Evolutionary conservation across 768 basidiomycete species (phyloP), one percentile per base, ranked within the genome.

Genomic region (Pleurotus eryngii): DNA sequence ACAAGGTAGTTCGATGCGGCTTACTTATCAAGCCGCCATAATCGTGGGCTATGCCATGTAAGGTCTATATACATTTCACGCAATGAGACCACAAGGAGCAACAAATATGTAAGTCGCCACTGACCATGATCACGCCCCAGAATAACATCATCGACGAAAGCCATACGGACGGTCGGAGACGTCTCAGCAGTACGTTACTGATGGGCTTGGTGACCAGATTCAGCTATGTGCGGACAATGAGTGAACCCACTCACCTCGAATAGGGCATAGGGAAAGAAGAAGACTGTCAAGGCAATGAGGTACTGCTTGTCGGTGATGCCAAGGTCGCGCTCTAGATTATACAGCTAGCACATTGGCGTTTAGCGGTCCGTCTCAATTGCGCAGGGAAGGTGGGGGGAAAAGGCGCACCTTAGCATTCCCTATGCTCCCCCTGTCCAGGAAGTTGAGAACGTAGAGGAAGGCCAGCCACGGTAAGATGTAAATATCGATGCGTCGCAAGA

Each of bases 381-480:
- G 43, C 27, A 9, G 22, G 46, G 14, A 24, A 20, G 39, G 39
- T 17, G 39, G 58, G 49, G 48, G 43, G 11, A 12, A 24, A 35
- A 40, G 39, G 64, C 75, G 50, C 46, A 86, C 89, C 74, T 83
- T 84, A 3, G 88, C 87, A 67, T 90, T 90, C 42, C 88, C 90
- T 63, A 92, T 85, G 55, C 82, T 88, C 68, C 70, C 80, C 68
- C 83, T 70, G 58, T 82, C 80, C 53, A 92, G 74, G 67, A 88
- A 92, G 68, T 83, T 89, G 61, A 92, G 74, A 24, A 91, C 74
- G 67, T 92, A 91, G 20, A 93, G 73, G 6, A 90, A 63, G 7
- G 85, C 77, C 22, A 93, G 71, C 86, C 88, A 92, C 35, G 92
- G 92, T 30, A 92, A 77, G 56, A 92, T 75, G 63, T 77, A 79